These are phyloP conservation scores for Striga hermonthica DNA, from an alignment of 305 asterid genomes.

Conservation along the genomic window DNA sequence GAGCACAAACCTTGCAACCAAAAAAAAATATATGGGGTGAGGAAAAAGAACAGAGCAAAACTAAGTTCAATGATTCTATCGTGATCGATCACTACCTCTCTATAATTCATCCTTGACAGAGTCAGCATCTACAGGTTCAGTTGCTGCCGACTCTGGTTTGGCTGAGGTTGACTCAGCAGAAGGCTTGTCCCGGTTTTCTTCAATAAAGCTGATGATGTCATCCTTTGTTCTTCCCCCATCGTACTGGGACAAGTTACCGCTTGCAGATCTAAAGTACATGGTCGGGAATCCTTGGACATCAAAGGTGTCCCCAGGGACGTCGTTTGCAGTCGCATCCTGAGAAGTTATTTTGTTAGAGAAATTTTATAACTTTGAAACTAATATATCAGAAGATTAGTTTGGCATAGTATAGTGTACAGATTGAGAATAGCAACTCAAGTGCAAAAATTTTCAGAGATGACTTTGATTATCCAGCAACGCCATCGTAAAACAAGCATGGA, in stretches of 20 bases:
- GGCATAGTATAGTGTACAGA: too few species aligned
- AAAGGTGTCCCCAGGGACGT: slow-evolving; percentile 53
- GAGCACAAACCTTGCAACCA: slow-evolving; percentile 26
- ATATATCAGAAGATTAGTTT: background rate
- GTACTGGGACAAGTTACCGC: slow-evolving; percentile 49
- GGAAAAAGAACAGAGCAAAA: background rate
- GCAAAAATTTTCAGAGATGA: background rate
- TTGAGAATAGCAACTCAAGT: too few species aligned
- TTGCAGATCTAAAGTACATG: slow-evolving; percentile 66
- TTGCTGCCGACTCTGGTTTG: slow-evolving; percentile 28
- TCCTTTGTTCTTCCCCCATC: slow-evolving; percentile 70
- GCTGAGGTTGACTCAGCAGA: slow-evolving; percentile 32
- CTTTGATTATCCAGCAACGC: too few species aligned
- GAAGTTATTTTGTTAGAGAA: background rate
- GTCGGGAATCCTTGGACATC: slow-evolving; percentile 77
- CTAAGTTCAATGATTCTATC: background rate
- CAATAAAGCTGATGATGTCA: slow-evolving; percentile 54
- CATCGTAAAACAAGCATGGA: too few species aligned
- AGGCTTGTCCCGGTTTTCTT: slow-evolving; percentile 48
- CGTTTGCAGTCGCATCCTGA: slow-evolving; percentile 75
- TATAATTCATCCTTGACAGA: slow-evolving; percentile 65
- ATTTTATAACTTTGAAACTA: background rate
- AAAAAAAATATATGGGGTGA: slow-evolving; percentile 19
- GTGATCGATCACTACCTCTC: slow-evolving; percentile 27
- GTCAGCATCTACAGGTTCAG: slow-evolving; percentile 34